Evolutionary conservation across 2,329 filamentous ascomycete species (phyloP).

Genomic region (Rhynchosporium agropyri): DNA sequence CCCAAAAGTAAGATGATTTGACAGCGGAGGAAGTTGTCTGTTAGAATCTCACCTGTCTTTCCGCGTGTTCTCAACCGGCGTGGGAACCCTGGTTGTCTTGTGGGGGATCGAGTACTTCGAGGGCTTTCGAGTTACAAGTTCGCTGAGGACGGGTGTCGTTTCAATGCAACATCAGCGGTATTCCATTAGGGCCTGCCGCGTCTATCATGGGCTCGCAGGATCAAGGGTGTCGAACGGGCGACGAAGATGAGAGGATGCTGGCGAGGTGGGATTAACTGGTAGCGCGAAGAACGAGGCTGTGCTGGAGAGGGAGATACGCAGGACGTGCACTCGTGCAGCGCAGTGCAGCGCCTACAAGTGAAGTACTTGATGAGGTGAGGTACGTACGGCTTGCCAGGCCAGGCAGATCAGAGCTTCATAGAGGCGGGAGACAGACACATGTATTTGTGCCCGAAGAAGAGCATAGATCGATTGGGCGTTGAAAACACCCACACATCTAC

Average conservation of each 20-base stretch:
- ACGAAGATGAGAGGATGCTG: not conserved
- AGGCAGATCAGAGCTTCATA: slow-evolving; percentile 14
- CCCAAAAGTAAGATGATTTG: not conserved
- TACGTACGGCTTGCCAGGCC: not conserved
- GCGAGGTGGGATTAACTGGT: not conserved
- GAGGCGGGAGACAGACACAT: not conserved
- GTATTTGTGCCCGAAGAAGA: slow-evolving; percentile 6
- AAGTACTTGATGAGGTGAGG: too few relatives aligned
- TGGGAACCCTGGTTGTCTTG: slow-evolving; percentile 18
- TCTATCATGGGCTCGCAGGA: slow-evolving; percentile 7
- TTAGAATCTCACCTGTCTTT: slow-evolving; percentile 21
- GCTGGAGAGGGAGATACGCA: not conserved
- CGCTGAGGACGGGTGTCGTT: slow-evolving; percentile 9
- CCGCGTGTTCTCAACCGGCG: slow-evolving; percentile 23
- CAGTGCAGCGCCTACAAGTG: not conserved
- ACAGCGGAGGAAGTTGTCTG: slow-evolving; percentile 10
- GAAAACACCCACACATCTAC: too few relatives aligned
- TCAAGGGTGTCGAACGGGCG: not conserved
- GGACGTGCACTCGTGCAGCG: slow-evolving; percentile 7
- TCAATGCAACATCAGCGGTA: slow-evolving; percentile 14
- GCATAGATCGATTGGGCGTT: not conserved
- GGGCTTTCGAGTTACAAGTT: slow-evolving; percentile 20
- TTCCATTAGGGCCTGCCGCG: slow-evolving; percentile 13
- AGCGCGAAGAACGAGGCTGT: slow-evolving; percentile 17
- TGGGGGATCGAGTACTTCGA: slow-evolving; percentile 8